phyloP scores from a whole-genome alignment of 768 basidiomycete genomes.

The Trametes cinnabarina region DNA sequence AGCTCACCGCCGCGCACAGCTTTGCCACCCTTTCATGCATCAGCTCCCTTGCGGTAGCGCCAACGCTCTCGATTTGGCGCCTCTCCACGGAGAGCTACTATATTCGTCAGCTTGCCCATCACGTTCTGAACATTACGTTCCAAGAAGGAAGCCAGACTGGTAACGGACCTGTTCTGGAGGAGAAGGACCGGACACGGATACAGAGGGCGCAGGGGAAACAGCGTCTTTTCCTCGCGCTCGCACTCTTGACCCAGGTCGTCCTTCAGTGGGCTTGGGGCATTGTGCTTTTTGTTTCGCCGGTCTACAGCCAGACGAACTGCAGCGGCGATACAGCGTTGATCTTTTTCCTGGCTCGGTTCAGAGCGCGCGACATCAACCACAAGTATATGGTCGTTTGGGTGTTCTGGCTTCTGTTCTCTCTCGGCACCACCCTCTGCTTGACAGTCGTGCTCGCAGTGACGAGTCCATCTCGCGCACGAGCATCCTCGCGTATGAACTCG shows the following conservation, averaged over 20 bases:
- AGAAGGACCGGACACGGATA: constrained; percentile 13
- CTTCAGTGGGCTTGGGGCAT: constrained; percentile 31
- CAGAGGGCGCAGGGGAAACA: constrained; percentile 20
- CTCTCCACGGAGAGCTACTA: constrained; percentile 21
- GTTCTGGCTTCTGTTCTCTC: constrained; percentile 26
- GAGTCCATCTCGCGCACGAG: constrained; percentile 15
- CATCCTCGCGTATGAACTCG: background rate
- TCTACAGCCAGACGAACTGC: constrained; percentile 24
- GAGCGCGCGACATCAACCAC: constrained; percentile 15
- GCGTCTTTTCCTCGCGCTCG: constrained; percentile 25
- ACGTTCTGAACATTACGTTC: constrained; percentile 7
- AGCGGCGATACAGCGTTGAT: constrained; percentile 22
- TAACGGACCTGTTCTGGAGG: background rate
- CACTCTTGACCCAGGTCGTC: constrained; percentile 27
- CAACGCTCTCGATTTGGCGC: constrained; percentile 28
- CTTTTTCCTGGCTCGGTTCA: constrained; percentile 21
- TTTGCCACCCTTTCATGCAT: constrained; percentile 29
- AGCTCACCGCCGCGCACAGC: background rate
- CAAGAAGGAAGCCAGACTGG: background rate
- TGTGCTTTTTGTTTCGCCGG: constrained; percentile 24
- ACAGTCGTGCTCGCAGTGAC: constrained; percentile 23
- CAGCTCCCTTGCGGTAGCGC: constrained; percentile 28
- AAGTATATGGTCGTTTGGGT: constrained; percentile 26
- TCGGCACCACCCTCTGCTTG: constrained; percentile 24
- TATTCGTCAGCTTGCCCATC: constrained; percentile 14